Percentiles rank a stretch among this genome's conserved stretches.
phyloP scores from a whole-genome alignment of 495 filamentous ascomycete genomes.

The Aspergillus bertholletiae region DNA sequence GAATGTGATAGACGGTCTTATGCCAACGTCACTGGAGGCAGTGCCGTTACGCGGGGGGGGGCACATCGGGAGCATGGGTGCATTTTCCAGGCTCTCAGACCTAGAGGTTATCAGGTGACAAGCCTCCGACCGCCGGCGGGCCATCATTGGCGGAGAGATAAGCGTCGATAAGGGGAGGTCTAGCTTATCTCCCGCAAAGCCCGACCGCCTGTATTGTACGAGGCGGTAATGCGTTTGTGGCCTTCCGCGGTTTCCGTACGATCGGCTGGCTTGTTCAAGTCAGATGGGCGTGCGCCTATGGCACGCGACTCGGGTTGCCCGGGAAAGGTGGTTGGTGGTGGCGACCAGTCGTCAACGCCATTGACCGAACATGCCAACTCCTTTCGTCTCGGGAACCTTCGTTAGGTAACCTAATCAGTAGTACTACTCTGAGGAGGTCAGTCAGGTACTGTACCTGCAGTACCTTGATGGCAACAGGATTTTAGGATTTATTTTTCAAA shows the following conservation, averaged over 20 bases:
- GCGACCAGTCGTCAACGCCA: background rate
- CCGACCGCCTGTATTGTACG: constrained; percentile 4
- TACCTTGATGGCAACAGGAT: background rate
- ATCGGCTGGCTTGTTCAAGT: constrained; percentile 2
- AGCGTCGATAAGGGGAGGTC: constrained; percentile 13
- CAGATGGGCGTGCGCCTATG: background rate
- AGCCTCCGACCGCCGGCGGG: background rate
- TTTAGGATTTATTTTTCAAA: too few relatives aligned
- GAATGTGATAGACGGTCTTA: constrained; percentile 1
- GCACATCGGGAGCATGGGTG: constrained; percentile 6
- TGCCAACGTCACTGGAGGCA: constrained; percentile 13
- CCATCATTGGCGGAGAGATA: constrained; percentile 4
- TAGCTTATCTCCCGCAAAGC: background rate
- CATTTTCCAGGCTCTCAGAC: background rate
- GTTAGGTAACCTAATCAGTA: too few relatives aligned
- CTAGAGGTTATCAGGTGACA: constrained; percentile 16
- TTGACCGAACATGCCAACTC: background rate
- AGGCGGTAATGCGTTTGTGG: background rate
- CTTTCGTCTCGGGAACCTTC: background rate
- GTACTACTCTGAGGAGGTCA: background rate
- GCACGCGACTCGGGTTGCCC: constrained; percentile 35
- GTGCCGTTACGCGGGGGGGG: constrained; percentile 10
- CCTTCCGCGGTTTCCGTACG: background rate
- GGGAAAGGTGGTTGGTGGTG: constrained; percentile 6
- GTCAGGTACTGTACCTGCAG: background rate